A percentile compares a stretch with the other conserved stretches of the same genome.
Conservation (phyloP, 768 basidiomycete species). For the Collybia nuda region DNA sequence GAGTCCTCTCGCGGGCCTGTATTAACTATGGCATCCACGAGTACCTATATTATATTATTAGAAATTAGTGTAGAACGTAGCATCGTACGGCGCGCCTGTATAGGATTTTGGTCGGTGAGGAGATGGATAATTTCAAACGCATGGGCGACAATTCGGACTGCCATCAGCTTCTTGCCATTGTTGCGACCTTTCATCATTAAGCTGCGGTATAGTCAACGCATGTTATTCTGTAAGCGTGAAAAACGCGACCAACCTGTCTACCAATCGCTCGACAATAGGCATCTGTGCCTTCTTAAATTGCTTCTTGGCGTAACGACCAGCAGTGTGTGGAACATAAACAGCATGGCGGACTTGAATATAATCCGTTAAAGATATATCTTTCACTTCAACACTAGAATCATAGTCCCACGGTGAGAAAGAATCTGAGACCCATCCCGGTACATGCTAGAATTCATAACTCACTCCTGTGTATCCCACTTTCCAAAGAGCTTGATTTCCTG, state of each 20-base stretch:
- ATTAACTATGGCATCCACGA: constrained; percentile 99
- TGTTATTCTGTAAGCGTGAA: neutral
- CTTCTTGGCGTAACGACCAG: constrained; percentile 99
- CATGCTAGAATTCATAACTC: constrained; percentile 29
- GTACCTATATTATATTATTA: constrained; percentile 51
- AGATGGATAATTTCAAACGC: constrained; percentile 99
- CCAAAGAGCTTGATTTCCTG: constrained; percentile 95
- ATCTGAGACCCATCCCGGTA: constrained; percentile 2
- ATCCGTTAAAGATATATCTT: constrained; percentile 98
- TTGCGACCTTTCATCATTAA: constrained; percentile 99
- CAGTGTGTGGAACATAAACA: constrained; percentile 97
- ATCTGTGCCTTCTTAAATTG: constrained; percentile 99
- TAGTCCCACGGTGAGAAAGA: neutral
- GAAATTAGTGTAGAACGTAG: neutral
- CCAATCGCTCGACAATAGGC: constrained; percentile 99
- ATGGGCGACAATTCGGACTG: constrained; percentile 98
- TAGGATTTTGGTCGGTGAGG: constrained; percentile 99
- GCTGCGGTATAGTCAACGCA: constrained; percentile 37
- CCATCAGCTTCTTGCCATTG: constrained; percentile 99
- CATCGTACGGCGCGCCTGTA: constrained; percentile 65
- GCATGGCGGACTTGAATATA: constrained; percentile 99
- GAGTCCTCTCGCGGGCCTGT: constrained; percentile 99
- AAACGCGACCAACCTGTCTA: constrained; percentile 73
- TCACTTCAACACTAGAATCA: constrained; percentile 83
- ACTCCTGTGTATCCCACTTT: constrained; percentile 99